These are phyloP conservation scores for Pyrenula aspistea DNA, from an alignment of 495 filamentous ascomycete genomes.

Conservation along the genomic window DNA sequence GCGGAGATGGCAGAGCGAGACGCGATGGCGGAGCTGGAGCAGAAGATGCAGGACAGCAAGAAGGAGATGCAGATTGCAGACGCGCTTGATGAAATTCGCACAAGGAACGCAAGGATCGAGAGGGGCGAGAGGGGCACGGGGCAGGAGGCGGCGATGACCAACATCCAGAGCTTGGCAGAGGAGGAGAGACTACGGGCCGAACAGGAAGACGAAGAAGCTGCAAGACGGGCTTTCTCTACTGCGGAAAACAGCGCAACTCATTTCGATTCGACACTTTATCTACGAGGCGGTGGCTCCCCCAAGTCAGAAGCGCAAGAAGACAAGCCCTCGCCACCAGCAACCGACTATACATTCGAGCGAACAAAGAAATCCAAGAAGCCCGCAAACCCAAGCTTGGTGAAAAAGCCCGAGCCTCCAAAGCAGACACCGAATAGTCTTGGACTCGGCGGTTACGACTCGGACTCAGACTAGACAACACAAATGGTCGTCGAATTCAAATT, in stretches of 20 bases:
- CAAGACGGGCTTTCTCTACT: constrained; percentile 60
- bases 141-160: constrained; percentile 31
- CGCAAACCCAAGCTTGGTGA: constrained; percentile 57
- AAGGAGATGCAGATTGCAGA: constrained; percentile 95
- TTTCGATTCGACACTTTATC: too few species aligned
- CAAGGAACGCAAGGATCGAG: constrained; percentile 77
- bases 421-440: not conserved
- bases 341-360: constrained; percentile 63
- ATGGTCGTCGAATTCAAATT: too few species aligned
- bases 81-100: constrained; percentile 88
- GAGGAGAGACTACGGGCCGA: constrained; percentile 53
- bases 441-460: not conserved
- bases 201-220: constrained; percentile 76
- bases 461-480: too few species aligned
- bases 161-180: constrained; percentile 34
- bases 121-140: constrained; percentile 51
- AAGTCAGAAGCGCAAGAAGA: too few species aligned
- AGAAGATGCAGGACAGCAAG: constrained; percentile 85
- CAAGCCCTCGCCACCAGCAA: constrained; percentile 24
- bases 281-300: too few species aligned
- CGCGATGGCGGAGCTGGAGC: constrained; percentile 69
- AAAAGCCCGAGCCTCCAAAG: constrained; percentile 70
- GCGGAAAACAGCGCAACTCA: too few species aligned
- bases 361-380: constrained; percentile 79
- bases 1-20: constrained; percentile 44